Base-by-base conservation (phyloP, 1,284 basidiomycete species). In the Rhodotorula sp. region DNA sequence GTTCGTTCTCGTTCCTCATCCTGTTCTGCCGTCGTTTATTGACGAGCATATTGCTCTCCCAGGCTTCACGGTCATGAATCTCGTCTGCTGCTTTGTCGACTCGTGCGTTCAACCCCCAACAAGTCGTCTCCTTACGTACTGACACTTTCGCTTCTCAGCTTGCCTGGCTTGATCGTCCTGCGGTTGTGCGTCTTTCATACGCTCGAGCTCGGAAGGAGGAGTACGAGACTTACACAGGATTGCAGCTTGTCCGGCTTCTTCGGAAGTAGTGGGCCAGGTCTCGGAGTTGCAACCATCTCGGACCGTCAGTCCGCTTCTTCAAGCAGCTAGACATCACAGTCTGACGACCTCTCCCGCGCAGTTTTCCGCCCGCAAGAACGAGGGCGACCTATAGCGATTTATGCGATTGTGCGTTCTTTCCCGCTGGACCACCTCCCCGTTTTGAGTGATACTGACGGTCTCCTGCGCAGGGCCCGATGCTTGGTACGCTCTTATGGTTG, bases 201-300 rank as follows among this genome's bases (percentile, higher is more conserved):
- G 18, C 20, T 40, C n/a, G 34, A 20, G 0, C 10, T 24, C 16
- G 28, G 34, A 34, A 34, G 10, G 34, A 34, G 34, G 18, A 26
- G 26, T 13, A 11, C 22, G 31, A 2, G 1, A 30, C 50, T 53
- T 0, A 20, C 5, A n/a, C 31, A 37, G 60, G n/a, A 24, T 0
- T 31, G 8, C 52, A 78, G 78, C 65, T 74, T 81, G 51, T 76
- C 77, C 47, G 81, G 81, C 3, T 69, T 79, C 11, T 80, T 78
- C 58, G 80, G 75, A 0, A 81, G 80, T 0, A 76, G 76, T 18
- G 78, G 80, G 1, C 80, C 81, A 0, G 77, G 79, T 2, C 68
- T 81, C 0, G 81, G 81, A 2, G 79, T 81, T 5, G 80, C 80
- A 0, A 81, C 80, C 0, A 78, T 80, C 31, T 79, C 80, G 3